Percentiles rank a stretch among this genome's conserved stretches.
Conservation (phyloP, 2,329 filamentous ascomycete genomes). For the Botrytis paeoniae region DNA sequence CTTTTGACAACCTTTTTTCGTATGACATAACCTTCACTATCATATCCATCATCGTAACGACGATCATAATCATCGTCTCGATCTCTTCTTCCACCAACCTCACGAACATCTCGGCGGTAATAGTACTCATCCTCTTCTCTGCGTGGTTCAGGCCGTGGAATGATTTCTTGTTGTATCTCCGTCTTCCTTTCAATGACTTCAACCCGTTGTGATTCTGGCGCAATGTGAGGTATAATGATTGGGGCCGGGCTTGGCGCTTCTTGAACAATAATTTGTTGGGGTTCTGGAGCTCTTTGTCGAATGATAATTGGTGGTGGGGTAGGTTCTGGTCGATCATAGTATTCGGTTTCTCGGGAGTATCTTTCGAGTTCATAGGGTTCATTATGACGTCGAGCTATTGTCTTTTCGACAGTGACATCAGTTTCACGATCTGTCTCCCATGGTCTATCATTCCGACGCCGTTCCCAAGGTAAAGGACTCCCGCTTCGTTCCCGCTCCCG, state of each 20-base stretch:
- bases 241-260: slow-evolving; percentile 54
- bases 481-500: slow-evolving; percentile 33
- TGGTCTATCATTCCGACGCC: slow-evolving; percentile 24
- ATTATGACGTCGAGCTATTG: slow-evolving; percentile 30
- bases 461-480: slow-evolving; percentile 36
- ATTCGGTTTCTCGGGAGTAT: slow-evolving; percentile 61
- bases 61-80: slow-evolving; percentile 41
- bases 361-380: slow-evolving; percentile 50
- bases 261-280: slow-evolving; percentile 59
- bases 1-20: slow-evolving; percentile 41
- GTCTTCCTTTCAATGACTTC: slow-evolving; percentile 32
- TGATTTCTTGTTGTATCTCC: slow-evolving; percentile 29
- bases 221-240: slow-evolving; percentile 41
- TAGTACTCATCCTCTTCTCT: slow-evolving; percentile 39
- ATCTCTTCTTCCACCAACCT: slow-evolving; percentile 28
- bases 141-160: slow-evolving; percentile 29
- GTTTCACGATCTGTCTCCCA: slow-evolving; percentile 32
- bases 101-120: slow-evolving; percentile 38
- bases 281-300: slow-evolving; percentile 52
- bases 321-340: slow-evolving; percentile 53
- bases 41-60: slow-evolving; percentile 43
- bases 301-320: slow-evolving; percentile 54
- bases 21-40: slow-evolving; percentile 45
- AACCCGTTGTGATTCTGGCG: slow-evolving; percentile 28
- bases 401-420: slow-evolving; percentile 27